phyloP scores from a whole-genome alignment of 441 rosid genomes.

The Pelargonium fulgidum region DNA sequence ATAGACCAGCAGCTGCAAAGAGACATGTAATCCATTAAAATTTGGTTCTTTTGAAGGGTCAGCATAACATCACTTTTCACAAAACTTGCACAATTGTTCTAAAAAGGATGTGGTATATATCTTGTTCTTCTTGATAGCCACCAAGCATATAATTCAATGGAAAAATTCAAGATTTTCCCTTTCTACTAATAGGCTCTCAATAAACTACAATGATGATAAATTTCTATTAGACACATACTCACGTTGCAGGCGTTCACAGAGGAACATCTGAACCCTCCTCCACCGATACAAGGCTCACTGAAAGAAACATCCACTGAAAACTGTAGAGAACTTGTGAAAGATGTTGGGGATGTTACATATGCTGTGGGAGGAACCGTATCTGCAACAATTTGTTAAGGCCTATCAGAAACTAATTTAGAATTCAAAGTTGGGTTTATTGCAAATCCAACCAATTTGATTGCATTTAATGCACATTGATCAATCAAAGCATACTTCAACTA shows the following conservation, averaged over 20 bases:
- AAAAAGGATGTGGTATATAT: background rate
- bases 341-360: conserved; percentile 45
- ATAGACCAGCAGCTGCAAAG: conserved; percentile 74
- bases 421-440: background rate
- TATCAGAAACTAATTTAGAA: conserved; percentile 13
- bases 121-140: background rate
- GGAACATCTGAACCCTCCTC: conserved; percentile 77
- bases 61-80: background rate
- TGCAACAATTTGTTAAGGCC: conserved; percentile 30
- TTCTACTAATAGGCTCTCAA: too few species aligned
- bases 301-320: conserved; percentile 69
- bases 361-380: conserved; percentile 85
- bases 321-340: conserved; percentile 72
- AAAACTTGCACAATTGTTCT: background rate
- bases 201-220: background rate
- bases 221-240: conserved; percentile 50
- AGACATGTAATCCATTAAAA: conserved; percentile 16
- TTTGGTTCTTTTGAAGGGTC: background rate
- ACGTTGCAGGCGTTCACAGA: conserved; percentile 77
- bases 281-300: conserved; percentile 60
- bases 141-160: background rate
- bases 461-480: too few species aligned
- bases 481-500: background rate
- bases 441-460: conserved; percentile 3
- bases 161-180: too few species aligned